Evolutionary conservation across 345 rosid species (phyloP), one percentile per base, ranked within the genome.

Genomic region (Eucalyptus pauciflora): DNA sequence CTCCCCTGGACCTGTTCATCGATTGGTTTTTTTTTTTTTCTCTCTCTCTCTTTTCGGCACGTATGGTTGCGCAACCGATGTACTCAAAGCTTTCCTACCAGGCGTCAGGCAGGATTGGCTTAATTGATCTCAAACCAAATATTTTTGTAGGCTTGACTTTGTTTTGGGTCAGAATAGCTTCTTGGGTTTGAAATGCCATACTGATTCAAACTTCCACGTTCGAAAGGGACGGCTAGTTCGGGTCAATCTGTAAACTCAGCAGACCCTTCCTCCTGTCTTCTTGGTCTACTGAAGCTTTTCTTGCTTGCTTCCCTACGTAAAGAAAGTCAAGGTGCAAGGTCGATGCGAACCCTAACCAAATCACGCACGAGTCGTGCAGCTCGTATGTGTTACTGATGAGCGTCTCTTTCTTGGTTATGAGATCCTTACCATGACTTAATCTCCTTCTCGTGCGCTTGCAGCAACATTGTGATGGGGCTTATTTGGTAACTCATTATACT

Each of bases 41-140:
- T 22, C 0, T 33, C 0, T 71, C 3, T 22, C 4, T 9, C 27
- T 37, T 18, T 18, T 71, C 41, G 8, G 14, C 81, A 20, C 24
- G 80, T 16, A 31, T 22, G 62, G 29, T 22, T 56, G 62, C 62
- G 25, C 27, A 9, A 56, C 1, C 62, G 62, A 56, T 56, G 27
- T 4, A 20, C 27, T 56, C 62, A 22, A 8, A 9, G 62, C 62
- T 56, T 56, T 56, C 62, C 29, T 56, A 9, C 62, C 11, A 22
- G 62, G 27, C 5, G 27, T 56, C 62, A 8, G 27, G 62, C 29
- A 56, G 62, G 62, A 56, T 56, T 56, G 62, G 27, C 62, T 56
- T 56, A 56, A 56, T 20, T 20, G 62, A 56, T 22, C 27, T 56
- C 27, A 56, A 56, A 56, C 12, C 62, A 56, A 56, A 8, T 54